Evolutionary conservation across 2,329 filamentous ascomycete species (phyloP).

Genomic region (Stachybotrys echinatus): DNA sequence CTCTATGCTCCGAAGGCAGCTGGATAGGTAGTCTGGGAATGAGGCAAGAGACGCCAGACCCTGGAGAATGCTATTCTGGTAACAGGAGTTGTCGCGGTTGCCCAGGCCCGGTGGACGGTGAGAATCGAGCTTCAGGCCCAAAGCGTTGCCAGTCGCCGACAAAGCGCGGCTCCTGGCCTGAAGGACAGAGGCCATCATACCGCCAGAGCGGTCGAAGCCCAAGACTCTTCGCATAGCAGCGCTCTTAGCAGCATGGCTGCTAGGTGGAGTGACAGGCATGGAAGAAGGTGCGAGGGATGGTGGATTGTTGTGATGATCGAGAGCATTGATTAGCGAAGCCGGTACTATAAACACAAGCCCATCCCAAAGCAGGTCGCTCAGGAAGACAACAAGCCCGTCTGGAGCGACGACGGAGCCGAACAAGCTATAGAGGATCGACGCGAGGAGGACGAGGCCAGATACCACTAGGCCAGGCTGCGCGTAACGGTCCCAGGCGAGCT

Average conservation of each 20-base stretch:
- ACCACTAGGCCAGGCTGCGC: slow-evolving; percentile 29
- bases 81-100: slow-evolving; percentile 94
- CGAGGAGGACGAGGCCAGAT: slow-evolving; percentile 23
- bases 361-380: slow-evolving; percentile 53
- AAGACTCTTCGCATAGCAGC: slow-evolving; percentile 59
- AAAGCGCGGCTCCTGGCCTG: slow-evolving; percentile 53
- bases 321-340: slow-evolving; percentile 47
- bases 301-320: slow-evolving; percentile 51
- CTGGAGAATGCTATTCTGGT: slow-evolving; percentile 94
- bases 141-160: slow-evolving; percentile 41
- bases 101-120: slow-evolving; percentile 64
- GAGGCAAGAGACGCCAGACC: slow-evolving; percentile 71
- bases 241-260: slow-evolving; percentile 54
- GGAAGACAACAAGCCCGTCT: slow-evolving; percentile 16
- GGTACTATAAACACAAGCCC: slow-evolving; percentile 52
- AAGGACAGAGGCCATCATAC: slow-evolving; percentile 52
- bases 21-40: slow-evolving; percentile 60
- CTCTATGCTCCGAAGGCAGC: slow-evolving; percentile 27
- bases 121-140: slow-evolving; percentile 31
- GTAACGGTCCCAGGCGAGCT: slow-evolving; percentile 23
- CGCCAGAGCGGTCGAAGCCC: slow-evolving; percentile 47
- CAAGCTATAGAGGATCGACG: slow-evolving; percentile 27
- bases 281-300: slow-evolving; percentile 28
- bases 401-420: slow-evolving; percentile 26
- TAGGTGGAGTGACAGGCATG: slow-evolving; percentile 30